Base-by-base conservation (phyloP, 2,329 filamentous ascomycete species). In the Neofusicoccum umdonicola region DNA sequence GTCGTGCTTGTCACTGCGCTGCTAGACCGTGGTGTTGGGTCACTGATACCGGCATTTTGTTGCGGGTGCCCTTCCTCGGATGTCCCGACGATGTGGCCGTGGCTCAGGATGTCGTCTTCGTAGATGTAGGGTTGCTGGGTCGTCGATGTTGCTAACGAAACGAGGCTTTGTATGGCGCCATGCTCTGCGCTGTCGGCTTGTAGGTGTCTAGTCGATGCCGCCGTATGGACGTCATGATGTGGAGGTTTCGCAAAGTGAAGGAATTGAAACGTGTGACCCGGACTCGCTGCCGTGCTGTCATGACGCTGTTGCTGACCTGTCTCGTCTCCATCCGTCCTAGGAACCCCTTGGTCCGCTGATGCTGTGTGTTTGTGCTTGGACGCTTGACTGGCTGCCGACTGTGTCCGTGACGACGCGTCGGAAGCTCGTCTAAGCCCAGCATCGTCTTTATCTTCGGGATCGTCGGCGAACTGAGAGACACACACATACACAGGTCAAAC, bases 121-220 rank as follows among this genome's bases (percentile, higher is more conserved):
- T 69, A 68, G 31, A 71, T 34, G 11, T 70, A 70, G 19, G 67
- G 71, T 19, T 71, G 67, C 42, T 72, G 70, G 37, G 27, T 11
- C 31, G 27, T 37, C 22, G 50, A 54, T 7, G 50, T 54, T 4
- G 51, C 48, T 15, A 64, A 37, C 22, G 42, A 64, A 1, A 54
- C 48, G 22, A 56, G 48, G 27, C 37, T 58, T 39, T 62, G 27
- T 12, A 47, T 51, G 7, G 41, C 35, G 15, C 37, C 48, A 19
- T 63, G 65, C 67, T 47, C 58, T 1, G 56, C 56, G 22, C 56
- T 60, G 4, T 27, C 56, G 4, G 56, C 41, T 19, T 47, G 39
- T 5, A 60, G 17, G 3, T 44, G 42, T 9, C 37, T n/a, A 6
- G 27, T 7, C 27, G 17, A 3, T 1, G 56, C 22, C 31, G 56